Evolutionary conservation across 805 yeast genomes (phyloP), one percentile per base, ranked within the genome.

Genomic region (Metschnikowia orientalis): DNA sequence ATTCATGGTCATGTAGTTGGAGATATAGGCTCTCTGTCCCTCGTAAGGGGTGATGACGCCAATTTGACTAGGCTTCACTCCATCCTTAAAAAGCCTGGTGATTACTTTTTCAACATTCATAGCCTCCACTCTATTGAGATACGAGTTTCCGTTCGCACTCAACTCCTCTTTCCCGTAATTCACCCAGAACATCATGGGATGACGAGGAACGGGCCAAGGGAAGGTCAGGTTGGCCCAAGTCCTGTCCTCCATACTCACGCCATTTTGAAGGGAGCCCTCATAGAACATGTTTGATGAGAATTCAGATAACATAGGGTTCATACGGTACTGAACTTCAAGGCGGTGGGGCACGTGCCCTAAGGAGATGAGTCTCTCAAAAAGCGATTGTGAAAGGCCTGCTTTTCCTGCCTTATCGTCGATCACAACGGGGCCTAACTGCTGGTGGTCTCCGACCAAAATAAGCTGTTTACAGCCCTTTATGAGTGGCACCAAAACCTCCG

Each of bases 141-240:
- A 88, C 6, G 95, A 82, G 4, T 81, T 79, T 37, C 96, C 97
- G 42, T 77, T 72, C 0, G 79, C 75, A 15, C 92, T 77, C 32
- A 89, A 75, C 57, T 89, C 97, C 63, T 89, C 97, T 44, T 81
- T 78, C 23, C 96, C 95, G 52, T 78, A 77, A 45, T 80, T 80
- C 1, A 85, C 81, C 96, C 96, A 88, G 50, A 89, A 85, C 92
- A 89, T 83, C 95, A 87, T 86, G n/a, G 96, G 97, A 4, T 69
- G 71, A 30, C 77, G 80, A 15, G 69, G 67, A 17, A 83, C 79
- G 1, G 95, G 95, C 97, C 96, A 89, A n/a, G 95, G 95, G 63
- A 88, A 87, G 4, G 71, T 63, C 5, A 77, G 66, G 18, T 73
- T 62, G 12, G 45, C 40, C 12, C 79, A 54, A 9, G 71, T 61